These are phyloP conservation scores for Didymosphaeria variabile DNA, from an alignment of 2,329 filamentous ascomycete species.

Conservation along the genomic window DNA sequence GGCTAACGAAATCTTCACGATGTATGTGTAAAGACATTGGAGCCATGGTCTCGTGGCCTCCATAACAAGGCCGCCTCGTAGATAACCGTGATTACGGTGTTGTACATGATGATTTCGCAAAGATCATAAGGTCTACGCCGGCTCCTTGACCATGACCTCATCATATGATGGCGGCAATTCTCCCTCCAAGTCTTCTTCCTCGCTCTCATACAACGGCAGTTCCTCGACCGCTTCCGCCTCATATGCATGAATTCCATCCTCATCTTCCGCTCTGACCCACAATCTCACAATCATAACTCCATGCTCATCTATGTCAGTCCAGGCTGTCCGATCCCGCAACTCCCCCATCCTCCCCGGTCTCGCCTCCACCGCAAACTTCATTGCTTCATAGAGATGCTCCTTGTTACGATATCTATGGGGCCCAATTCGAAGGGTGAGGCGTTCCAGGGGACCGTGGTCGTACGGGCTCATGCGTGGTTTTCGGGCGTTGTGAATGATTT, in stretches of 20 bases:
- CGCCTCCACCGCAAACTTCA: background rate
- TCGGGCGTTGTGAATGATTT: background rate
- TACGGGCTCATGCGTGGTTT: background rate
- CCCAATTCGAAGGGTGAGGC: background rate
- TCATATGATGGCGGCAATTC: constrained; percentile 6
- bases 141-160: constrained; percentile 6
- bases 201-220: constrained; percentile 4
- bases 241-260: too few species aligned
- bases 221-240: background rate
- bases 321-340: background rate
- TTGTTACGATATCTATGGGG: background rate
- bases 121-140: background rate
- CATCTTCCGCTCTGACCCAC: background rate
- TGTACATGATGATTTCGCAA: background rate
- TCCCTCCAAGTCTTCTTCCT: background rate
- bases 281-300: background rate
- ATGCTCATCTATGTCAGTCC: background rate
- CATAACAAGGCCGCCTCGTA: too few species aligned
- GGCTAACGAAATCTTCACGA: too few species aligned
- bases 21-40: too few species aligned
- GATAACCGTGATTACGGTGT: too few species aligned
- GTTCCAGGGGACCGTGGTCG: background rate
- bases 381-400: background rate
- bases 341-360: background rate
- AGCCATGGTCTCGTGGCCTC: too few species aligned